Conservation (phyloP, 176 grass and related monocot species). For the Cocos nucifera region DNA sequence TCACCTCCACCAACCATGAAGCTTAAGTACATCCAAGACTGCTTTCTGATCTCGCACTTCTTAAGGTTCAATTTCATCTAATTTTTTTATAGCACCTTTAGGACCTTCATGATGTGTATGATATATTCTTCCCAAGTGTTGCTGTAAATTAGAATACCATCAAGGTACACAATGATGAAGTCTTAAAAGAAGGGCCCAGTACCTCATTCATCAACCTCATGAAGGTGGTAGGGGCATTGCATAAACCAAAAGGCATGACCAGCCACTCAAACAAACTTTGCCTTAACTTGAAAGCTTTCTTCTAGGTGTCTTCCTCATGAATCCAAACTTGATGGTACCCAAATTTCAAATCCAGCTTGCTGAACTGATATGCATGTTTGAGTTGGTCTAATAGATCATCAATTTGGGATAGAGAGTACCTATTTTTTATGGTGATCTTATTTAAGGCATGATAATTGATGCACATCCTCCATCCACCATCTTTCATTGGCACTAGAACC, state of each 20-base stretch:
- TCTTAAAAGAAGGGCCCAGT: background rate
- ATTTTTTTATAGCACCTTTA: background rate
- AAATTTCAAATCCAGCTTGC: constrained; percentile 10
- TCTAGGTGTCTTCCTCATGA: constrained; percentile 1
- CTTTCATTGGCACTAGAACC: too few relatives aligned
- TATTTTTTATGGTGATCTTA: too few relatives aligned
- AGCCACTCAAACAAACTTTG: constrained; percentile 16
- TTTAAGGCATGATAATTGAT: too few relatives aligned
- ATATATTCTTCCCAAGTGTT: background rate
- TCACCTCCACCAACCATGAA: too few relatives aligned
- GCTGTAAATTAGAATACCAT: constrained; percentile 13
- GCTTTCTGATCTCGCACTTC: too few relatives aligned
- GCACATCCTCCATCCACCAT: too few relatives aligned
- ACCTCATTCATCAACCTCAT: constrained; percentile 14
- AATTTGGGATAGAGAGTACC: too few relatives aligned
- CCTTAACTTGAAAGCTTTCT: constrained; percentile 9
- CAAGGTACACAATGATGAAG: constrained; percentile 7
- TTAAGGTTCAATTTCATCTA: too few relatives aligned
- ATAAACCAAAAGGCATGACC: constrained; percentile 12
- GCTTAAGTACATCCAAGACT: too few relatives aligned
- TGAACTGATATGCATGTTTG: constrained; percentile 6
- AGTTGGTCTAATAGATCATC: too few relatives aligned
- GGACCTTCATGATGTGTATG: background rate
- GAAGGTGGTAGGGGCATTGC: constrained; percentile 9
- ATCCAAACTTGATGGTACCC: constrained; percentile 17